Conservation (phyloP, 202 grass and related monocot species). For the Carex sylvatica region DNA sequence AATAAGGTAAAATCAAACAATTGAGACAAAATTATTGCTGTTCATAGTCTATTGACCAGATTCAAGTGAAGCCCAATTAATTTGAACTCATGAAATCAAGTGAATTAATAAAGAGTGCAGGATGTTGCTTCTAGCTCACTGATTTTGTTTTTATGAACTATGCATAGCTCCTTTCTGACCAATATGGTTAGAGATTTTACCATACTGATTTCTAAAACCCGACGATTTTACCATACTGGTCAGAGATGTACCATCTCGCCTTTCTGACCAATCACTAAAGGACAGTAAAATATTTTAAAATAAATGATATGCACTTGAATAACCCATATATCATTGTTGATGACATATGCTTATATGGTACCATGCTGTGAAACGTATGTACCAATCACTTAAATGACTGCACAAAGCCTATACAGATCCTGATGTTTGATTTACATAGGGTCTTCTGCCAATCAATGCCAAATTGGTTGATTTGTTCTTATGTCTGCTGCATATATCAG, state of each 20-base stretch:
- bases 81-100: no score
- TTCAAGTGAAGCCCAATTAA: no score
- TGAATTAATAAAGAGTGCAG: no score
- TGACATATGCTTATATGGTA: neutral
- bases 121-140: no score
- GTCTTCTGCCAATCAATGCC: neutral
- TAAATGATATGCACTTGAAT: neutral
- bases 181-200: no score
- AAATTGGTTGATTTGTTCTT: neutral
- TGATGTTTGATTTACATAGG: neutral
- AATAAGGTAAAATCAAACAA: no score
- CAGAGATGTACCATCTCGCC: conserved; percentile 54
- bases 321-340: neutral
- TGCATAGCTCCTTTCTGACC: no score
- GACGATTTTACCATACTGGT: conserved; percentile 78
- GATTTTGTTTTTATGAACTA: no score
- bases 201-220: conserved; percentile 35
- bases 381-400: neutral
- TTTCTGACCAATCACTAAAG: conserved; percentile 63
- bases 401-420: neutral
- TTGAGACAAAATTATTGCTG: no score
- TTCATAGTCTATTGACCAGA: no score
- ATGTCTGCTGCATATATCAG: neutral
- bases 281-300: no score
- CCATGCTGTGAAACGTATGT: neutral